Conservation (phyloP, 805 yeast genomes). For the Teunomyces stri region DNA sequence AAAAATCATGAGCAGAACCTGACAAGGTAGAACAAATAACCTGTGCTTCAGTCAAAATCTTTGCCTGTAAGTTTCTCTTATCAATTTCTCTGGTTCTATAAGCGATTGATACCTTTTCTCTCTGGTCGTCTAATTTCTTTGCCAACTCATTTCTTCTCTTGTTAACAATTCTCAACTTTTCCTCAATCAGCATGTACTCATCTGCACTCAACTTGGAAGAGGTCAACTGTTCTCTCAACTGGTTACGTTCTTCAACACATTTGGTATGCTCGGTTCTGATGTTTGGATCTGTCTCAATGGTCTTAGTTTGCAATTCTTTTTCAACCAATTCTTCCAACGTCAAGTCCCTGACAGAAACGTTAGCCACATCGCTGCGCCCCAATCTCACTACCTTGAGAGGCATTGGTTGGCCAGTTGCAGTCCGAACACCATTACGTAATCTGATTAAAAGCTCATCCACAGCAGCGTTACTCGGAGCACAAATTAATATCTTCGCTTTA, state of each 20-base stretch:
- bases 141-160: conserved; percentile 67
- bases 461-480: conserved; percentile 99
- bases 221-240: conserved; percentile 41
- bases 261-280: conserved; percentile 51
- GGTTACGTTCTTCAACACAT: conserved; percentile 57
- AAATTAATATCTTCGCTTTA: conserved; percentile 64
- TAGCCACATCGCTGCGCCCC: conserved; percentile 87
- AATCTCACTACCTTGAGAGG: conserved; percentile 75
- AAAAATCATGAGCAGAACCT: conserved; percentile 88
- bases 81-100: conserved; percentile 76
- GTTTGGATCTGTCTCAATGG: conserved; percentile 42
- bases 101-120: conserved; percentile 69
- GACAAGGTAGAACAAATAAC: conserved; percentile 90
- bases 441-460: conserved; percentile 92
- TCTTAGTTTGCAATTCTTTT: conserved; percentile 43
- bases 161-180: conserved; percentile 54
- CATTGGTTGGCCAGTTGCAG: conserved; percentile 51
- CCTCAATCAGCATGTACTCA: conserved; percentile 46
- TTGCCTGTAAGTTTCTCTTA: conserved; percentile 70
- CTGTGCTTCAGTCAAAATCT: conserved; percentile 69
- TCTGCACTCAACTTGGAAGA: conserved; percentile 36
- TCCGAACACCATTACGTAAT: conserved; percentile 66
- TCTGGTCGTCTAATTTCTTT: conserved; percentile 68
- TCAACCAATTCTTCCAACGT: conserved; percentile 88
- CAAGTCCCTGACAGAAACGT: conserved; percentile 74